Evolutionary conservation across 176 grass and related monocot genomes (phyloP), one percentile per base, ranked within the genome.

Genomic region (Ensete glaucum): DNA sequence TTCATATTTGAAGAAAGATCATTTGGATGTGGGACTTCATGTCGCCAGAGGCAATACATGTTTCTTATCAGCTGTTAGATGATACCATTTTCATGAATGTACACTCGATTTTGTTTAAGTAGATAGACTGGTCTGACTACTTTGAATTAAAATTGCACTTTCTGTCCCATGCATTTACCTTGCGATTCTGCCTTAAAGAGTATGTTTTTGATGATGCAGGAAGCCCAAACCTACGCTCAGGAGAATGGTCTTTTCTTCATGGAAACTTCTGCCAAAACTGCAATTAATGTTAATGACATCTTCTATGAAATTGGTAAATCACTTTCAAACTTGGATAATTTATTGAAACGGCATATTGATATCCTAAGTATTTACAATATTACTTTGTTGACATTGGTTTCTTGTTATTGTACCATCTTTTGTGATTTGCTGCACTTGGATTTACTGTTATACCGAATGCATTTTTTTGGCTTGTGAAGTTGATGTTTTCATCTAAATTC

Each of bases 231-330:
- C 21, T 97, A 97, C 34, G 90, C 94, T 73, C 85, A 93, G 74
- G 88, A 91, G 82, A 97, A 97, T 62, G 74, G 77, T 7, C 93
- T 97, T 69, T 97, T 88, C 71, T 97, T 90, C 55, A 83, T 97
- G 56, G 94, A 97, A 86, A 97, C 94, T 0, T 97, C 94, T 75
- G 94, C 94, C 50, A 97, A 97, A 80, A 97, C 94, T 7, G 90
- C 94, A 1, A 83, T 78, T 65, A 97, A 97, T 80, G 94, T 97
- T 68, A 97, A 97, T 0, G 90, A 97, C 13, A 81, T 91, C 19
- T 97, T 97, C 2, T 85, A 97, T 2, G 94, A 97, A 81, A 93
- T 97, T 77, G 94, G 94, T 97, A 68, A 82, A 62, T 65, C 71
- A n/a, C 29, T 15, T 8, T 14, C 17, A 48, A 12, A 1, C 9